Evolutionary conservation across 2,329 filamentous ascomycete genomes (phyloP), one percentile per base, ranked within the genome.

Genomic region (Truncatella angustata): DNA sequence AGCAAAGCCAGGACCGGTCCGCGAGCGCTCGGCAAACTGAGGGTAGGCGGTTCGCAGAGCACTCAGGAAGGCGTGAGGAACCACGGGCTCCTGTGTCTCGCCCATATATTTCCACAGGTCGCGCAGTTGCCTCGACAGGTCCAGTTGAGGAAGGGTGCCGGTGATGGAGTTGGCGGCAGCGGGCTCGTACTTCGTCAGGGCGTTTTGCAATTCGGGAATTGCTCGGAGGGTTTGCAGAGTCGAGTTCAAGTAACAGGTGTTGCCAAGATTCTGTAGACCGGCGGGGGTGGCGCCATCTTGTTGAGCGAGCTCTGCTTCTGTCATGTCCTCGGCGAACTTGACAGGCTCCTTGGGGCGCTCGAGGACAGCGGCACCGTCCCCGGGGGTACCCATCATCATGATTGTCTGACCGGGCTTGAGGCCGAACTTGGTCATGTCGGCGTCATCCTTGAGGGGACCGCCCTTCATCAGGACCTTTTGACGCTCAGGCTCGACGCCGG

Each of bases 221-320:
- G 87, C 81, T 56, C 90, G 86, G 59, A 99, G 76, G 4, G 91
- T 88, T 70, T 99, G 95, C n/a, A 99, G 79, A 0, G 93, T 96
- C 46, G 94, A 94, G 78, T 99, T 99, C 65, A 97, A 85, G 69
- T 99, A 99, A 76, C 94, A 99, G 4, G 95, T 99, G 72, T 99
- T 99, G 61, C 95, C 94, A 55, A 97, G 77, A 66, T 99, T 99
- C 68, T 88, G 82, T 56, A 99, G 76, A 43, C 94, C 94, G 52
- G 92, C 88, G 2, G 95, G 94, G 42, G 82, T 93, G 44, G 92
- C 92, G 53, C 90, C 91, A 54, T 87, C 87, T 66, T 88, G 83
- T 69, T 86, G 85, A 20, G 94, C 93, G 49, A 86, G 84, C 70
- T 97, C 93, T 26, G 91, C 92, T 68, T 96, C 92, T 23, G 90